Conservation (phyloP, 2,329 filamentous ascomycete species). For the Aciculosporium take region DNA sequence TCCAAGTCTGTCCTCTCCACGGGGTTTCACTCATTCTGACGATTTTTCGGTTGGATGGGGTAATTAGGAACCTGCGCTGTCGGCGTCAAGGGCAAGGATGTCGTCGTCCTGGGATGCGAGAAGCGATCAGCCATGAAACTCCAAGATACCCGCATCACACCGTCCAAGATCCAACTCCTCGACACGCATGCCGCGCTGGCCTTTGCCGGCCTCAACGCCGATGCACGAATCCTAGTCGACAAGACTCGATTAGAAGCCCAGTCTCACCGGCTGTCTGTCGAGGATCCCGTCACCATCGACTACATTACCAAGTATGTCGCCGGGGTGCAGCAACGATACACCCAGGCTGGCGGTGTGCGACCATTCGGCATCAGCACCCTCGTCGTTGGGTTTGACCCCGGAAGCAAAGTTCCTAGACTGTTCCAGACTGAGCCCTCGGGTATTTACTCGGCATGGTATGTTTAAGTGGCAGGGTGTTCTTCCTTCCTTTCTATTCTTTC, state of each 20-base stretch:
- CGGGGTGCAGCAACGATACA: conserved; percentile 96
- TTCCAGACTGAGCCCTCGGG: conserved; percentile 99
- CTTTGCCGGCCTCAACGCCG: conserved; percentile 93
- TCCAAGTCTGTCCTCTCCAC: background rate
- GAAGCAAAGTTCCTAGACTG: conserved; percentile 72
- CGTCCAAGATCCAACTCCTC: conserved; percentile 93
- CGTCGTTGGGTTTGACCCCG: conserved; percentile 96
- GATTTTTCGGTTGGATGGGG: background rate
- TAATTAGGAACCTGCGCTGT: conserved; percentile 82
- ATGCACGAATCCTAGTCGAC: conserved; percentile 94
- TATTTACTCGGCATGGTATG: conserved; percentile 94
- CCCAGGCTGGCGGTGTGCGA: conserved; percentile 92
- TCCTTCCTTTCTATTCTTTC: background rate
- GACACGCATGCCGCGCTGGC: conserved; percentile 94
- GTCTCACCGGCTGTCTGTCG: conserved; percentile 90
- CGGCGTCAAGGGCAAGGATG: conserved; percentile 85
- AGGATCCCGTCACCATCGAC: conserved; percentile 94
- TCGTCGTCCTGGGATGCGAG: conserved; percentile 94
- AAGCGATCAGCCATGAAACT: conserved; percentile 99
- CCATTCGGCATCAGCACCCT: conserved; percentile 98
- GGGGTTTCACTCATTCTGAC: conserved; percentile 9
- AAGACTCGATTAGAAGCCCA: conserved; percentile 95
- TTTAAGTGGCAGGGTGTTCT: background rate
- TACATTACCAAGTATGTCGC: conserved; percentile 99
- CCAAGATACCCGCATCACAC: conserved; percentile 97